Conservation (phyloP, 2,329 filamentous ascomycete species). For the Colletotrichum spaethianum region DNA sequence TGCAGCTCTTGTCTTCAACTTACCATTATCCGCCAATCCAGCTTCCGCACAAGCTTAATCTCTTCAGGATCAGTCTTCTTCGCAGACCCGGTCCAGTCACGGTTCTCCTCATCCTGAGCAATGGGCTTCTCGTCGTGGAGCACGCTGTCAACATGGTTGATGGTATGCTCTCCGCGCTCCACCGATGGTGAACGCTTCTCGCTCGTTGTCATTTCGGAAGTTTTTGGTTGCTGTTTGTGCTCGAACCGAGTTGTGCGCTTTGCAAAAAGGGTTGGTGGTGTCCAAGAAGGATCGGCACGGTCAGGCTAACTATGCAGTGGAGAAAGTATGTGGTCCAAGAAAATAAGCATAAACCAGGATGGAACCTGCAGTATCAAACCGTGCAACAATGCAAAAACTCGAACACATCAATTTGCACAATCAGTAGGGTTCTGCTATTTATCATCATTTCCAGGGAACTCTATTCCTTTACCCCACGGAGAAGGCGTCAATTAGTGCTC, state of each 20-base stretch:
- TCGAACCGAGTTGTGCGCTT: background rate
- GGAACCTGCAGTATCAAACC: background rate
- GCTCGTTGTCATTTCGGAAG: constrained; percentile 23
- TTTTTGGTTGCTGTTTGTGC: background rate
- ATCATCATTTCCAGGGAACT: constrained; percentile 4
- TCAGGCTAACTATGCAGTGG: background rate
- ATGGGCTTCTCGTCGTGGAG: constrained; percentile 36
- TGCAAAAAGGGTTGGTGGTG: constrained; percentile 5
- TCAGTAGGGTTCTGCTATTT: constrained; percentile 34
- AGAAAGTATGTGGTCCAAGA: background rate
- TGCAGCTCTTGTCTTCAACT: background rate
- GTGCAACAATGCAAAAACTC: background rate
- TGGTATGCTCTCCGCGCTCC: constrained; percentile 32
- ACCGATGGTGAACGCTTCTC: constrained; percentile 35
- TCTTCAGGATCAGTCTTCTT: constrained; percentile 57
- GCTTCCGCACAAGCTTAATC: constrained; percentile 57
- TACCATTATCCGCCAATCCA: constrained; percentile 59
- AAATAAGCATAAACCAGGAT: constrained; percentile 34
- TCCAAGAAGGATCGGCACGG: background rate
- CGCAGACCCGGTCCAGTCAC: constrained; percentile 56
- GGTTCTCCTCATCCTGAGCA: constrained; percentile 43
- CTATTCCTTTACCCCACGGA: constrained; percentile 7
- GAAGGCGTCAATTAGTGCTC: background rate
- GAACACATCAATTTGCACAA: background rate
- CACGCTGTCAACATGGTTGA: constrained; percentile 35